Percentiles rank a stretch among this genome's conserved stretches.
phyloP scores from a whole-genome alignment of 768 basidiomycete species.

The Boletus rex-veris region DNA sequence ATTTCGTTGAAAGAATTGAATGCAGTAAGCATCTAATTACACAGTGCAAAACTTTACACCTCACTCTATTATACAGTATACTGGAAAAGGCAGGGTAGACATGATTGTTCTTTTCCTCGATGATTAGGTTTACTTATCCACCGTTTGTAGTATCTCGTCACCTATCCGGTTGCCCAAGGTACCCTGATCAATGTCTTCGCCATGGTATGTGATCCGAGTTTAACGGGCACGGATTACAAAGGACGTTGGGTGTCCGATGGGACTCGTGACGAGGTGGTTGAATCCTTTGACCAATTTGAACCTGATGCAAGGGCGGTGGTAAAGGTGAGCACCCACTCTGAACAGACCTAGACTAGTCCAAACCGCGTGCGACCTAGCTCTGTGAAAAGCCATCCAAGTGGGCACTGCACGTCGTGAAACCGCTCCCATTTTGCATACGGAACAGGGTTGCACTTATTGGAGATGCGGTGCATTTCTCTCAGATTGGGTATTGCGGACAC shows the following conservation, averaged over 20 bases:
- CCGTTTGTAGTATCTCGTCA: constrained; percentile 34
- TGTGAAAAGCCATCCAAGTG: constrained; percentile 39
- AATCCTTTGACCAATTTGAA: constrained; percentile 35
- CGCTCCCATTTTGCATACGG: constrained; percentile 38
- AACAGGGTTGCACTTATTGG: constrained; percentile 46
- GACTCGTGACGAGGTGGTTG: constrained; percentile 33
- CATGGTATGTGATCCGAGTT: constrained; percentile 26
- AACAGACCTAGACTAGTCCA: not conserved
- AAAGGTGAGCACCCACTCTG: constrained; percentile 15
- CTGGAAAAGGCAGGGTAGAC: constrained; percentile 10
- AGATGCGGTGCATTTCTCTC: constrained; percentile 39
- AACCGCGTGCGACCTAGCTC: constrained; percentile 21
- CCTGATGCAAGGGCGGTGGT: constrained; percentile 32
- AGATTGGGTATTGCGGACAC: no score
- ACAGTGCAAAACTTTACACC: not conserved
- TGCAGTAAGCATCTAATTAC: constrained; percentile 19
- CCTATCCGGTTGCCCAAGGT: constrained; percentile 40
- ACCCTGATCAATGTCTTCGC: constrained; percentile 36
- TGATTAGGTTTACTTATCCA: not conserved
- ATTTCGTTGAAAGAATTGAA: constrained; percentile 10
- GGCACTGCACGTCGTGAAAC: constrained; percentile 42
- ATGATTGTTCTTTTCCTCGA: not conserved
- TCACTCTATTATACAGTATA: constrained; percentile 15
- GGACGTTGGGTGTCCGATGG: constrained; percentile 32
- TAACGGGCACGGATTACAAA: constrained; percentile 30